These are phyloP conservation scores for Phylloporus arenicola DNA, from an alignment of 768 basidiomycete genomes.

Conservation along the genomic window DNA sequence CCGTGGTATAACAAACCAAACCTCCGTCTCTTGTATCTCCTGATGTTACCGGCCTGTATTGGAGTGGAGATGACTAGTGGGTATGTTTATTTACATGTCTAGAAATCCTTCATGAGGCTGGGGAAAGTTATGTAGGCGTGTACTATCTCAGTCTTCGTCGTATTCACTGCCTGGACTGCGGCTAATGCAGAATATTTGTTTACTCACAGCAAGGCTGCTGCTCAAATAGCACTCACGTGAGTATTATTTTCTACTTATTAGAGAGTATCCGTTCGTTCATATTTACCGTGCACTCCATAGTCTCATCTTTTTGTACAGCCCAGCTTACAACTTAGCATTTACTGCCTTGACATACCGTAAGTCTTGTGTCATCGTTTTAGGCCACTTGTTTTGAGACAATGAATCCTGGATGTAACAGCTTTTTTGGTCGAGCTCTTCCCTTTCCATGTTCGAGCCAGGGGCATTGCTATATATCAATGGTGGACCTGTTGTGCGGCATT, in stretches of 20 bases:
- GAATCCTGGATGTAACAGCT: constrained; percentile 28
- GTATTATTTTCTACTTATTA: background rate
- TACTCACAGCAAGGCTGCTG: constrained; percentile 5
- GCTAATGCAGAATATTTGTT: constrained; percentile 11
- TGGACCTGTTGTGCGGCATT: constrained; percentile 38
- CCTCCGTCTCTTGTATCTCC: too few relatives aligned
- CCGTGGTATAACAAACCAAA: too few relatives aligned
- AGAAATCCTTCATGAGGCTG: too few relatives aligned
- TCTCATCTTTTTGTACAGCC: constrained; percentile 7
- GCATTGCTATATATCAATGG: constrained; percentile 56
- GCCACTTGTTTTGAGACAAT: background rate
- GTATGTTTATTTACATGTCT: too few relatives aligned
- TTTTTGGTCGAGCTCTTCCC: constrained; percentile 64
- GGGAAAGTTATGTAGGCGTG: constrained; percentile 1
- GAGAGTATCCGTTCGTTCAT: background rate
- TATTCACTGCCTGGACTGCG: constrained; percentile 15
- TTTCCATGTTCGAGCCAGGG: constrained; percentile 54
- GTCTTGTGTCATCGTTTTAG: background rate
- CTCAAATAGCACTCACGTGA: constrained; percentile 9
- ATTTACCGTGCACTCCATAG: background rate
- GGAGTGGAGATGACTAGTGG: too few relatives aligned
- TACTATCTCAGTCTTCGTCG: too few relatives aligned
- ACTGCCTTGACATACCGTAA: constrained; percentile 4
- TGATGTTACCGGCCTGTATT: too few relatives aligned
- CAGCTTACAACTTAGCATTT: constrained; percentile 5